phyloP scores from a whole-genome alignment of 257 asterid species.

The Solanum lycopersicoides region DNA sequence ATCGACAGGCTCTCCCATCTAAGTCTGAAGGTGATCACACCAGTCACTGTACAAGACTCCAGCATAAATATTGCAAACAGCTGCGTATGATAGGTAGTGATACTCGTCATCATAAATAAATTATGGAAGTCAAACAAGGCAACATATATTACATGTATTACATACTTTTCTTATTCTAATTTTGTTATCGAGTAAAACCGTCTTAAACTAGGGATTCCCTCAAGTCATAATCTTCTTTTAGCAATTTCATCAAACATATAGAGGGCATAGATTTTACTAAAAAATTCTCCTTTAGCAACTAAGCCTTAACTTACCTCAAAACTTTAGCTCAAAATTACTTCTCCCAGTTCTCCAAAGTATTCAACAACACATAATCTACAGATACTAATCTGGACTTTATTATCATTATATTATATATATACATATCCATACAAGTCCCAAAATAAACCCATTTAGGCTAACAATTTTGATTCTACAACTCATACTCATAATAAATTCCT shows the following conservation, averaged over 20 bases:
- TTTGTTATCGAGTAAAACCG: neutral
- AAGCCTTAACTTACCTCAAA: neutral
- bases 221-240: neutral
- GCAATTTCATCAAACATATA: neutral
- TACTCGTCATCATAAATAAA: no score
- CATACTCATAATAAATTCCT: neutral
- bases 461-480: neutral
- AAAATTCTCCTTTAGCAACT: neutral
- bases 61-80: no score
- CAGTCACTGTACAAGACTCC: no score
- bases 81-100: no score
- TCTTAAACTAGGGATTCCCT: neutral
- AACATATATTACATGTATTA: neutral
- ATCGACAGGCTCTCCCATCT: no score
- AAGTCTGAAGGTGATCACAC: no score
- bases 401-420: no score
- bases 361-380: neutral
- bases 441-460: neutral
- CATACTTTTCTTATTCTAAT: neutral
- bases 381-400: neutral
- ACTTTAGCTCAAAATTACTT: neutral
- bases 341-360: neutral
- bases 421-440: neutral
- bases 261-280: neutral
- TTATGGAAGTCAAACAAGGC: neutral